Evolutionary conservation across 2,329 filamentous ascomycete genomes (phyloP).

Genomic region (Dryadomyces quercivorus): DNA sequence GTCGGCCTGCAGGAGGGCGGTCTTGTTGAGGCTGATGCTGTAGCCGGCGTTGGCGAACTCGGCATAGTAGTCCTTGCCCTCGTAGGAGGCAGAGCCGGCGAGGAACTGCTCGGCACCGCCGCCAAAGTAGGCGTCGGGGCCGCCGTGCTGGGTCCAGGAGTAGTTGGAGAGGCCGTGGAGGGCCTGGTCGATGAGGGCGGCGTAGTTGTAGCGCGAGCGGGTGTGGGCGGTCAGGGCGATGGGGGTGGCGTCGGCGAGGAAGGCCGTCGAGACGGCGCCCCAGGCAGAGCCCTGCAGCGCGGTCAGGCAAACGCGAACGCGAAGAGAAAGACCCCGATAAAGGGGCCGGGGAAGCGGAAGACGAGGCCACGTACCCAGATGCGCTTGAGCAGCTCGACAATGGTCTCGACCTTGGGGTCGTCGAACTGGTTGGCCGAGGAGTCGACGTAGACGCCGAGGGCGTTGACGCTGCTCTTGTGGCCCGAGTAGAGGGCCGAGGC

Average conservation of each 20-base stretch:
- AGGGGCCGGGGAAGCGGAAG: too few species aligned
- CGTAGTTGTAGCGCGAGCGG: constrained; percentile 55
- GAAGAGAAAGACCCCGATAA: neutral
- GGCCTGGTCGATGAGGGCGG: constrained; percentile 61
- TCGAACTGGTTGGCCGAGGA: constrained; percentile 62
- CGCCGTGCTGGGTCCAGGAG: constrained; percentile 63
- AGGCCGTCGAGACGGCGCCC: constrained; percentile 68
- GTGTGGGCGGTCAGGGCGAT: constrained; percentile 65
- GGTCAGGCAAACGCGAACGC: neutral
- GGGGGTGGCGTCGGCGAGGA: constrained; percentile 70
- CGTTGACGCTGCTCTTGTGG: constrained; percentile 75
- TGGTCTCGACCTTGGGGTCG: constrained; percentile 77
- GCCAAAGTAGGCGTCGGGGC: constrained; percentile 72
- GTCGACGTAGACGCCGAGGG: constrained; percentile 65
- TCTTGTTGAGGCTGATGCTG: constrained; percentile 61
- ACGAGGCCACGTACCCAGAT: constrained; percentile 38
- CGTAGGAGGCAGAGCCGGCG: constrained; percentile 49
- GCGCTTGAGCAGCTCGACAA: constrained; percentile 65
- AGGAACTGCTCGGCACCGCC: constrained; percentile 75
- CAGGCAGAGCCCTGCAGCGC: constrained; percentile 35
- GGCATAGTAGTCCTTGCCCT: constrained; percentile 67
- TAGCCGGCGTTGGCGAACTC: constrained; percentile 64
- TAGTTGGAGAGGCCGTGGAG: constrained; percentile 69
- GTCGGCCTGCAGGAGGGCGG: constrained; percentile 46
- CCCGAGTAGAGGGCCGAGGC: constrained; percentile 72